phyloP scores from a whole-genome alignment of 345 rosid species.

The Salix exigua region DNA sequence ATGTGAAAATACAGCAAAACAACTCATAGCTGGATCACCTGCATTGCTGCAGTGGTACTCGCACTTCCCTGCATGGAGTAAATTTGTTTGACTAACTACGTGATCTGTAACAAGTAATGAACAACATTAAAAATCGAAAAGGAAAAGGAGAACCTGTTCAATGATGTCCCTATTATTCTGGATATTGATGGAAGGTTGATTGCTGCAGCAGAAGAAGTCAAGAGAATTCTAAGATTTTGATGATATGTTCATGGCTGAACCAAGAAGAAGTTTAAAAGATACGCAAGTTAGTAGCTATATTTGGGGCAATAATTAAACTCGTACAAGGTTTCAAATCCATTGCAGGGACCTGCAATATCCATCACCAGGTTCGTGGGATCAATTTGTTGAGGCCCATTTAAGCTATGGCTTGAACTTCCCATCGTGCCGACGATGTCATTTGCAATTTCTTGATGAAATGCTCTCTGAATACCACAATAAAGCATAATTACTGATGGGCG shows the following conservation, averaged over 20 bases:
- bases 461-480: not conserved
- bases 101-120: not conserved
- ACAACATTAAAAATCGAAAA: not conserved
- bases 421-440: not conserved
- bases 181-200: not conserved
- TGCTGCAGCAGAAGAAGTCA: not conserved
- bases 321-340: not conserved
- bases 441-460: not conserved
- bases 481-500: not conserved
- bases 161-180: not conserved
- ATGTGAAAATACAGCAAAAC: not conserved
- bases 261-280: too few relatives aligned
- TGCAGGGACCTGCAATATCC: not conserved
- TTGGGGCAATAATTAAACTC: not conserved
- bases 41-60: not conserved
- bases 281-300: too few relatives aligned
- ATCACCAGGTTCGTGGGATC: not conserved
- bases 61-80: not conserved
- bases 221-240: not conserved
- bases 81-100: too few relatives aligned
- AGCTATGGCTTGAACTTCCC: not conserved
- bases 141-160: constrained; percentile 10
- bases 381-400: not conserved
- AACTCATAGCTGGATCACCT: not conserved
- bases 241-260: too few relatives aligned